Percentiles rank a stretch among this genome's conserved stretches.
Evolutionary conservation across 768 basidiomycete genomes (phyloP).

Genomic region (Dentipellis sp.): DNA sequence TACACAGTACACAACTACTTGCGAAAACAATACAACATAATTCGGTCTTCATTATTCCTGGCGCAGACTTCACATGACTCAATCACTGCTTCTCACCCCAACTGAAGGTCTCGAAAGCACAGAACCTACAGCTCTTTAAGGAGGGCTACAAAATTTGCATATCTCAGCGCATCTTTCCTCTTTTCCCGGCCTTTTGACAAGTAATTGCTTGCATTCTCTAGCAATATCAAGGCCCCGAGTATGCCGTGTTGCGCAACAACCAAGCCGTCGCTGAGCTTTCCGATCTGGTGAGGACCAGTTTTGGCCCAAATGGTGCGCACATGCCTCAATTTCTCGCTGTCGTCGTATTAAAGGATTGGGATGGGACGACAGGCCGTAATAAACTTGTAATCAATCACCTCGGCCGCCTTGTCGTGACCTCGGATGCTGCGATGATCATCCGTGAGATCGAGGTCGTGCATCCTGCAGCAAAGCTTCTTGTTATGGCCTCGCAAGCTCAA

Average conservation of each 20-base stretch:
- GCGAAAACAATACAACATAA: too few relatives aligned
- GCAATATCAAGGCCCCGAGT: slow-evolving; percentile 60
- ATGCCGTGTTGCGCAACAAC: slow-evolving; percentile 95
- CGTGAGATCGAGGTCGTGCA: slow-evolving; percentile 97
- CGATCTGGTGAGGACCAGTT: slow-evolving; percentile 92
- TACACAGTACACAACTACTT: too few relatives aligned
- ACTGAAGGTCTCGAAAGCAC: slow-evolving; percentile 86
- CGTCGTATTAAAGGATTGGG: not conserved
- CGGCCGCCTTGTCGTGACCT: slow-evolving; percentile 92
- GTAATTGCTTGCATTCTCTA: slow-evolving; percentile 30
- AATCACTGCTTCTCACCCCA: not conserved
- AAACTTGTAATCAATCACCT: slow-evolving; percentile 98
- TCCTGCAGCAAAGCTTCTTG: slow-evolving; percentile 93
- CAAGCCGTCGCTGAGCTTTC: slow-evolving; percentile 93
- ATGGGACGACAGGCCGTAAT: slow-evolving; percentile 64
- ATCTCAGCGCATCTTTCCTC: not conserved
- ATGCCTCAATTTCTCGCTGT: slow-evolving; percentile 10
- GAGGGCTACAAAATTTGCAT: slow-evolving; percentile 83
- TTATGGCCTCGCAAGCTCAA: slow-evolving; percentile 96
- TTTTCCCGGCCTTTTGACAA: slow-evolving; percentile 33
- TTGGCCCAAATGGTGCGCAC: slow-evolving; percentile 92
- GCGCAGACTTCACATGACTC: not conserved
- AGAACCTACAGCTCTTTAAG: slow-evolving; percentile 89
- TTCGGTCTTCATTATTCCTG: too few relatives aligned
- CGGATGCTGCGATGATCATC: slow-evolving; percentile 98